phyloP scores from a whole-genome alignment of 495 filamentous ascomycete genomes.

The Penicillium macrosclerotiorum region DNA sequence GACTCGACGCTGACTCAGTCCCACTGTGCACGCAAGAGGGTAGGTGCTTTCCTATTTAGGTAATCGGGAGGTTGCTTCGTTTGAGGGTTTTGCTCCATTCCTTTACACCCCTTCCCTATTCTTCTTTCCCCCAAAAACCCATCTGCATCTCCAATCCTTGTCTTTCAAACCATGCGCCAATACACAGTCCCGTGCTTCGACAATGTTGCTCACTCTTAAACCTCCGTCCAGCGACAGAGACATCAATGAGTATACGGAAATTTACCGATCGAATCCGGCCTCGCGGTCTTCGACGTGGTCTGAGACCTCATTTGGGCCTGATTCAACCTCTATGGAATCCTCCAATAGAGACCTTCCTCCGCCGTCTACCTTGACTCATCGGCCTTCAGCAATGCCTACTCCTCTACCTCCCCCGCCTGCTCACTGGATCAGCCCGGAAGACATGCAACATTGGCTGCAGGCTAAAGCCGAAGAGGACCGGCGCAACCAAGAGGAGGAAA shows the following conservation, averaged over 20 bases:
- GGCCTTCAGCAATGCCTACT: conserved; percentile 23
- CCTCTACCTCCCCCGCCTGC: conserved; percentile 67
- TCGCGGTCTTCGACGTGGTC: conserved; percentile 30
- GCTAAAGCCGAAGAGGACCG: conserved; percentile 85
- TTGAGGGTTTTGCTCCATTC: not conserved
- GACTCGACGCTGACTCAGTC: conserved; percentile 8
- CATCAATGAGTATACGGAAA: conserved; percentile 40
- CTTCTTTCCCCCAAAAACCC: not conserved
- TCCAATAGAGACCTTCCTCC: conserved; percentile 38
- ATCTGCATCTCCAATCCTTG: not conserved
- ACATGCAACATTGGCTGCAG: conserved; percentile 77
- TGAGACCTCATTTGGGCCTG: conserved; percentile 12
- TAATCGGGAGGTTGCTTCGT: conserved; percentile 1
- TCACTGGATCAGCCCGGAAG: conserved; percentile 72
- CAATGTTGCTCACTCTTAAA: conserved; percentile 47
- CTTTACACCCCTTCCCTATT: not conserved
- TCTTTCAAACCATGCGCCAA: too few relatives aligned
- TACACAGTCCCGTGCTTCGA: not conserved
- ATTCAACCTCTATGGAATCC: conserved; percentile 30
- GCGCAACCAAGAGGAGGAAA: conserved; percentile 83
- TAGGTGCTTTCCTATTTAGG: conserved; percentile 27
- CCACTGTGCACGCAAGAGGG: not conserved
- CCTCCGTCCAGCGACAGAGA: conserved; percentile 39
- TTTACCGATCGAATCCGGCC: conserved; percentile 31
- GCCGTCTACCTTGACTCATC: conserved; percentile 37